Evolutionary conservation across 1,284 basidiomycete genomes (phyloP).

Genomic region (Ceratorhiza oryzae-sativae): DNA sequence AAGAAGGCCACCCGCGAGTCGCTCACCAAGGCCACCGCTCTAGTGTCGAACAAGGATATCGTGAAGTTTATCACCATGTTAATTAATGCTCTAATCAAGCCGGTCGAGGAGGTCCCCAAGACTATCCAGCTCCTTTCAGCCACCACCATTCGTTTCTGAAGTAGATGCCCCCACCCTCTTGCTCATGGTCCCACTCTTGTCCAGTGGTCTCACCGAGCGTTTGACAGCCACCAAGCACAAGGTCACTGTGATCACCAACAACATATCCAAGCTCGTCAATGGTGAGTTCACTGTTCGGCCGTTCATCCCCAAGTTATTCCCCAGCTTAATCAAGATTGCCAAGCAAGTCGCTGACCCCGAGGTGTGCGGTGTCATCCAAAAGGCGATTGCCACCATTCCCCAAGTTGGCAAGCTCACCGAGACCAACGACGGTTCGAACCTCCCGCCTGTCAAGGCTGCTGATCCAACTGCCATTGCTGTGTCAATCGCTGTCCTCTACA

Average conservation of each 20-base stretch:
- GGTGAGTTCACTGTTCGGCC: conserved; percentile 93
- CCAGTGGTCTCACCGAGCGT: conserved; percentile 96
- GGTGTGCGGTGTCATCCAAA: conserved; percentile 91
- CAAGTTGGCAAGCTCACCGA: conserved; percentile 88
- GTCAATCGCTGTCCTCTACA: conserved; percentile 78
- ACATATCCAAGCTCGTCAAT: conserved; percentile 99
- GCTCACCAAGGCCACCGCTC: conserved; percentile 90
- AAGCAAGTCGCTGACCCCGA: conserved; percentile 93
- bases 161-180: conserved; percentile 99
- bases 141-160: conserved; percentile 99
- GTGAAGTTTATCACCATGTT: conserved; percentile 97
- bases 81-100: conserved; percentile 97
- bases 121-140: too few relatives aligned
- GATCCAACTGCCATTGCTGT: conserved; percentile 72
- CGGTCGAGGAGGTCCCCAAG: conserved; percentile 99
- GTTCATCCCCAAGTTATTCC: conserved; percentile 94
- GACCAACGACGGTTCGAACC: conserved; percentile 83
- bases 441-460: conserved; percentile 80
- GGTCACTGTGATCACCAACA: conserved; percentile 96
- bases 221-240: conserved; percentile 95
- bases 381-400: conserved; percentile 90
- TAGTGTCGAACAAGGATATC: conserved; percentile 99
- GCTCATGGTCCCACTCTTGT: conserved; percentile 97
- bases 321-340: conserved; percentile 93
- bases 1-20: conserved; percentile 95